phyloP scores from a whole-genome alignment of 805 yeast genomes.

The Wickerhamiella spandovensis region DNA sequence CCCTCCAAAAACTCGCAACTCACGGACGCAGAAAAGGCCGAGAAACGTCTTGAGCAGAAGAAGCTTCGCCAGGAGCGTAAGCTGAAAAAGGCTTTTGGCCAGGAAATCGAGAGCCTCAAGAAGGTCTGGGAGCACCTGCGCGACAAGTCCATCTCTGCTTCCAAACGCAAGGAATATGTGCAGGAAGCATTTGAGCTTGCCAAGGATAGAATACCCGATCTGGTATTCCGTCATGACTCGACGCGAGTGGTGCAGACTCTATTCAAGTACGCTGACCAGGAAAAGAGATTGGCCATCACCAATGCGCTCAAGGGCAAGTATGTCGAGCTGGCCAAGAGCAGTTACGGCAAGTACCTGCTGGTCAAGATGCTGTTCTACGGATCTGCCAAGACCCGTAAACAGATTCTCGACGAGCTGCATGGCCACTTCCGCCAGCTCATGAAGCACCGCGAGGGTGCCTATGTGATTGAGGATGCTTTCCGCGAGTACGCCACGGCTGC shows the following conservation, averaged over 20 bases:
- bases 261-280: conserved; percentile 71
- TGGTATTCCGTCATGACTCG: conserved; percentile 91
- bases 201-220: conserved; percentile 62
- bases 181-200: conserved; percentile 77
- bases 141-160: conserved; percentile 65
- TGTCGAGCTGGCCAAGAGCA: conserved; percentile 74
- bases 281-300: conserved; percentile 60
- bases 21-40: conserved; percentile 21
- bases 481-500: conserved; percentile 72
- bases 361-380: conserved; percentile 90
- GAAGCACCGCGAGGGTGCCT: conserved; percentile 97
- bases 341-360: conserved; percentile 85
- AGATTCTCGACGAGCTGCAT: conserved; percentile 71
- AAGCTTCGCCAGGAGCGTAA: conserved; percentile 70
- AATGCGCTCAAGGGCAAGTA: conserved; percentile 57
- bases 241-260: conserved; percentile 91
- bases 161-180: conserved; percentile 60
- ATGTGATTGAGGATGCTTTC: conserved; percentile 86
- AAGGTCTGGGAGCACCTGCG: conserved; percentile 83
- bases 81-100: conserved; percentile 75
- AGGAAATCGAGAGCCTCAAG: conserved; percentile 72
- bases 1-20: not conserved
- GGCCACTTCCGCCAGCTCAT: conserved; percentile 83
- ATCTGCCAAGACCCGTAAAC: conserved; percentile 59
- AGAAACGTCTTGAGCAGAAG: conserved; percentile 73